Evolutionary conservation across 345 rosid species (phyloP).

Genomic region (Anacardium occidentale): DNA sequence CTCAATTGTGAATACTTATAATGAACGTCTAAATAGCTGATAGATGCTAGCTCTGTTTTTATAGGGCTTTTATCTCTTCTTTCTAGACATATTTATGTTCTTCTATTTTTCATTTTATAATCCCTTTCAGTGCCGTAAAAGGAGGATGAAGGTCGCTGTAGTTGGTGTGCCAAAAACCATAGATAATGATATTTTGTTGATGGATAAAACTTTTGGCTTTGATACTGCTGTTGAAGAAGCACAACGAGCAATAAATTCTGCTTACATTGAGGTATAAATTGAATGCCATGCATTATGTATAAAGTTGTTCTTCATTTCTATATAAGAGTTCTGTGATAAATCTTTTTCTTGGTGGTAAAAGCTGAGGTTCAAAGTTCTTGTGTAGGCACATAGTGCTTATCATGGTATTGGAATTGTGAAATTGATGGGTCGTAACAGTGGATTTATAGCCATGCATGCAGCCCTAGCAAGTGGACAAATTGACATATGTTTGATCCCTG

Average conservation of each 20-base stretch:
- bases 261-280: slow-evolving; percentile 82
- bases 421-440: slow-evolving; percentile 99
- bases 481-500: slow-evolving; percentile 95
- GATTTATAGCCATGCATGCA: slow-evolving; percentile 98
- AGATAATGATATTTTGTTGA: slow-evolving; percentile 89
- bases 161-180: slow-evolving; percentile 99
- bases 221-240: slow-evolving; percentile 99
- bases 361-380: not conserved
- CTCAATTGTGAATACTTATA: not conserved
- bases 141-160: slow-evolving; percentile 72
- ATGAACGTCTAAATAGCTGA: not conserved
- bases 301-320: slow-evolving; percentile 3
- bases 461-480: slow-evolving; percentile 97
- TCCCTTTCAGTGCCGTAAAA: slow-evolving; percentile 64
- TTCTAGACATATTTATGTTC: not conserved
- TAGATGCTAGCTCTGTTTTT: not conserved
- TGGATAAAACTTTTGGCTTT: slow-evolving; percentile 98
- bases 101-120: not conserved
- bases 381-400: slow-evolving; percentile 93
- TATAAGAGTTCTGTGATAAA: not conserved
- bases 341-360: slow-evolving; percentile 16
- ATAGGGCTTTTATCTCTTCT: not conserved
- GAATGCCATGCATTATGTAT: not conserved
- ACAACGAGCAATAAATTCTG: slow-evolving; percentile 94
- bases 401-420: slow-evolving; percentile 94